Evolutionary conservation across 345 rosid genomes (phyloP), one percentile per base, ranked within the genome.

Genomic region (Eucalyptus erythrocorys): DNA sequence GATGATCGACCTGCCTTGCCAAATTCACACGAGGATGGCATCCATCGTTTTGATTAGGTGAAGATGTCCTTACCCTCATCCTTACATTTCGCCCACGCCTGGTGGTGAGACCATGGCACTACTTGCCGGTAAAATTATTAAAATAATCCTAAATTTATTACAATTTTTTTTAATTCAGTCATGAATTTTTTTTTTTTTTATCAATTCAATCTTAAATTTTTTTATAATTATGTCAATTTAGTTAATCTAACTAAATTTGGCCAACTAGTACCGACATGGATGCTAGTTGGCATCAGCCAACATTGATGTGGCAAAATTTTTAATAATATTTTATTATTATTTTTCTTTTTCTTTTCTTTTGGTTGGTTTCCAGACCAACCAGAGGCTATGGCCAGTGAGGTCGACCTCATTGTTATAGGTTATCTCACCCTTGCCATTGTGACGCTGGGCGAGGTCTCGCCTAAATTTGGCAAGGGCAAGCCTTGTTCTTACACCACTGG

Each of bases 271-370:
- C 2, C 3, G 0, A 51, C 4, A 2, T 51, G 1, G 2, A 19
- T 51, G 24, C 24, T 19, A 6, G 55, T 2, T 0, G 9, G 4
- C 2, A 0, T 51, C 0, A 8, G 4, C 9, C 0, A 1, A 50
- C 10, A 19, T 2, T 3, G 0, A 51, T 1, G 24, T 7, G 55
- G 24, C 4, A 51, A 19, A 51, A 0, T 50, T 50, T 50, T 50
- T 50, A 50, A 17, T 50, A 50, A 50, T 17, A 50, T 17, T 17
- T 50, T 51, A 19, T 17, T 51, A 51, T 51, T 17, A 51, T 7
- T 51, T 3, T 51, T 19, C 4, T 0, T 50, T 16, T 51, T 51
- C 24, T 51, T 51, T 51, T 51, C 1, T 45, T 45, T 1, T 19
- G 2, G 57, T 51, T 19, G 2, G 55, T 51, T 51, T 9, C 0